Conservation (phyloP, 176 grass and related monocot genomes). For the Ensete glaucum region DNA sequence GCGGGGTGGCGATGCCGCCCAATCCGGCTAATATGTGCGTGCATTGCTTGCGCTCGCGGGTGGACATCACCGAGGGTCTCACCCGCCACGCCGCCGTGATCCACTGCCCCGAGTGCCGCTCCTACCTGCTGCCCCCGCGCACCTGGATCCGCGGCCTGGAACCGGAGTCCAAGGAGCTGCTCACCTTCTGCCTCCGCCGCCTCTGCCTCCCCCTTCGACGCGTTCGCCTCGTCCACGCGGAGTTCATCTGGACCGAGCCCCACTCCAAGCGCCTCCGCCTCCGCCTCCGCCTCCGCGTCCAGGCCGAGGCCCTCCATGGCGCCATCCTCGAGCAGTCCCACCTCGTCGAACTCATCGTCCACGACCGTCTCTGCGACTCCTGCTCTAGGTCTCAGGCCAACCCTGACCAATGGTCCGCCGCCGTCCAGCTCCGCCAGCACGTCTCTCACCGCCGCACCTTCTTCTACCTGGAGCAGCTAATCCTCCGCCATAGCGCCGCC, state of each 20-base stretch:
- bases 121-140: conserved; percentile 50
- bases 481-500: conserved; percentile 70
- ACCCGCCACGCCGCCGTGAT: conserved; percentile 43
- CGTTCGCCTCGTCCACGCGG: conserved; percentile 56
- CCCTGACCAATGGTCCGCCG: conserved; percentile 68
- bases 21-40: conserved; percentile 94
- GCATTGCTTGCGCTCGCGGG: conserved; percentile 47
- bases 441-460: conserved; percentile 71
- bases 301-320: conserved; percentile 60
- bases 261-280: conserved; percentile 96
- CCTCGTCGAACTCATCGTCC: conserved; percentile 63
- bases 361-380: conserved; percentile 61
- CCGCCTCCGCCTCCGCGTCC: conserved; percentile 53
- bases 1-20: conserved; percentile 73
- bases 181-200: conserved; percentile 72
- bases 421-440: conserved; percentile 80
- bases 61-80: conserved; percentile 70
- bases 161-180: conserved; percentile 71
- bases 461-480: conserved; percentile 81
- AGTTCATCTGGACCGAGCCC: conserved; percentile 88
- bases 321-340: conserved; percentile 72
- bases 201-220: conserved; percentile 53
- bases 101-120: conserved; percentile 57
- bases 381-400: conserved; percentile 62
- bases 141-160: conserved; percentile 43